phyloP scores from a whole-genome alignment of 2,329 filamentous ascomycete species.

The Hymenoscyphus infarciens region DNA sequence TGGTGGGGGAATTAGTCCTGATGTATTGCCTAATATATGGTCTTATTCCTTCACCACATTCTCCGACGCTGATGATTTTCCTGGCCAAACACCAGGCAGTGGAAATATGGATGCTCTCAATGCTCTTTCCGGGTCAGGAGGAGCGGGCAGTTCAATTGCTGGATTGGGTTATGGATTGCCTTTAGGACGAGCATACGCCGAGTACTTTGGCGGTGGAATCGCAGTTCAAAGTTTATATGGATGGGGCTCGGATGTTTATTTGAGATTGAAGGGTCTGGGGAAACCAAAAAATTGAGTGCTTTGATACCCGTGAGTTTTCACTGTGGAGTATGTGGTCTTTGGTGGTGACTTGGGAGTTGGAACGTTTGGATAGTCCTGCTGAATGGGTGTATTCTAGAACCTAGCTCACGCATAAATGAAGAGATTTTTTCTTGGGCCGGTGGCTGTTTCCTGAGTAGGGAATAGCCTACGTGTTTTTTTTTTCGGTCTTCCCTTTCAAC shows the following conservation, averaged over 20 bases:
- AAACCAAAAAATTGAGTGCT: slow-evolving; percentile 13
- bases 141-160: slow-evolving; percentile 78
- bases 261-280: slow-evolving; percentile 45
- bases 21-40: slow-evolving; percentile 85
- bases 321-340: background rate
- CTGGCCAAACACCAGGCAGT: slow-evolving; percentile 41
- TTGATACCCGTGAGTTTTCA: background rate
- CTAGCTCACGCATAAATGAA: too few species aligned
- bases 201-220: slow-evolving; percentile 96
- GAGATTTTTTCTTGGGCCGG: too few species aligned
- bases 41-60: slow-evolving; percentile 98
- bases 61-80: slow-evolving; percentile 53
- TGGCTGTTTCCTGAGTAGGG: too few species aligned
- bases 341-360: background rate
- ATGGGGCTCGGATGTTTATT: slow-evolving; percentile 72
- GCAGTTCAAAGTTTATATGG: slow-evolving; percentile 93
- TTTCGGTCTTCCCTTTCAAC: too few species aligned
- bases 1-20: slow-evolving; percentile 87
- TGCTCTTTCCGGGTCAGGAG: slow-evolving; percentile 68
- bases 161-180: slow-evolving; percentile 91
- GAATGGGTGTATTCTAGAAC: too few species aligned
- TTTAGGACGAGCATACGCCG: slow-evolving; percentile 86
- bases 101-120: slow-evolving; percentile 65
- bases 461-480: too few species aligned
- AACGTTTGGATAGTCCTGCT: too few species aligned